Evolutionary conservation across 768 basidiomycete species (phyloP), one percentile per base, ranked within the genome.

Genomic region (Dacryopinax spathularia): DNA sequence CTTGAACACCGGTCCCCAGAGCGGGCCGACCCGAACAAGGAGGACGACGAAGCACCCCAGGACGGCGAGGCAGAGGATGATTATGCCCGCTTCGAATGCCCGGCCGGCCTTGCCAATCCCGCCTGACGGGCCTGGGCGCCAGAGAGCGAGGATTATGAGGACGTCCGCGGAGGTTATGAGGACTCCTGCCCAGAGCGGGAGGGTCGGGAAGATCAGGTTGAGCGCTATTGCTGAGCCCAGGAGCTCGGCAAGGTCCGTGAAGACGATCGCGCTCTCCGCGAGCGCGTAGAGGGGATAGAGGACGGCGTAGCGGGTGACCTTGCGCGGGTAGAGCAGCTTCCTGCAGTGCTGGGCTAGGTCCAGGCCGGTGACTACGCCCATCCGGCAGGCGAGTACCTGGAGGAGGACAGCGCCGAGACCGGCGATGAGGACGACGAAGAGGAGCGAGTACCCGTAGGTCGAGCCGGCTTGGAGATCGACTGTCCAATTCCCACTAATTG

Each of bases 391-490:
- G 41, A 93, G 80, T 27, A 87, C 80, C 81, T 96, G 94, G 16
- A 93, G 78, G 66, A 89, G 84, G 1, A 88, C 86, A 16, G 90
- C 92, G 63, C 89, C 84, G 7, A 94, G 66, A 10, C 91, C 91
- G 1, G 93, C 78, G 20, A 96, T 72, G 5, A 96, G 79, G 12
- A 98, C 85, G 16, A 90, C 79, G 73, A 95, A 94, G 33, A 98
- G 80, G 15, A 94, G 78, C 65, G 81, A 82, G 74, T 95, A 96
- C 0, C 94, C 92, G 71, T 81, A 94, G 63, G 84, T 73, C 20
- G 88, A 87, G 10, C 91, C 91, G 0, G 91, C 91, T 73, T 89
- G 86, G 7, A 94, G 76, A 75, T 93, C 91, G 16, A 92, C 91
- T 18, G 87, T 84, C 91, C 91, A 92, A 70, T 93, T 94, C 31